phyloP scores from a whole-genome alignment of 768 basidiomycete species.

The Phanerochaete sordida region DNA sequence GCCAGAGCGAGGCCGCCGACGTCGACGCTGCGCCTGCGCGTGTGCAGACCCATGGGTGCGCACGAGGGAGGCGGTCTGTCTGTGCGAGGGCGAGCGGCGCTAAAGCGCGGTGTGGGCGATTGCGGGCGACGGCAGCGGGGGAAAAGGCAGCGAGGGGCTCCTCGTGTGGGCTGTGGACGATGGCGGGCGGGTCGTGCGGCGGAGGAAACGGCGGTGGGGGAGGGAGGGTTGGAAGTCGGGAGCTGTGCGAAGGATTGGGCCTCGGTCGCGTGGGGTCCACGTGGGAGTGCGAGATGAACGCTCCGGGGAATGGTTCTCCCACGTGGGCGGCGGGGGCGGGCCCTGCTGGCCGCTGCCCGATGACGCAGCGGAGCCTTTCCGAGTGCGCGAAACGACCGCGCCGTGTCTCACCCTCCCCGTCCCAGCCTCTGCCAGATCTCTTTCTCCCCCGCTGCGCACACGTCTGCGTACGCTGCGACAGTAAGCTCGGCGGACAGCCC shows the following conservation, averaged over 20 bases:
- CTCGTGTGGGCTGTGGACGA: not conserved
- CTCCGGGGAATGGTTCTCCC: not conserved
- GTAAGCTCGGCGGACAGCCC: no score
- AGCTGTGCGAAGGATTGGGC: constrained; percentile 1
- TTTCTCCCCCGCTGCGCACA: no score
- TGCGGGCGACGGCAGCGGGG: not conserved
- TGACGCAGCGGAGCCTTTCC: no score
- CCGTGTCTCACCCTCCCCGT: no score
- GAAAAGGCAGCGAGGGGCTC: not conserved
- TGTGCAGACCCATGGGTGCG: not conserved
- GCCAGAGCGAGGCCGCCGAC: constrained; percentile 86
- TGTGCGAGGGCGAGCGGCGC: not conserved
- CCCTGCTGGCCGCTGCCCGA: no score
- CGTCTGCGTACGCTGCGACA: no score
- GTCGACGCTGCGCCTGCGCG: constrained; percentile 76
- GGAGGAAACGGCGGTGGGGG: not conserved
- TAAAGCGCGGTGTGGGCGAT: not conserved
- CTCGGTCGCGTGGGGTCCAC: constrained; percentile 1
- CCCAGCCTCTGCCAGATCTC: no score
- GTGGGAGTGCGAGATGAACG: not conserved
- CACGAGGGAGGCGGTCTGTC: not conserved
- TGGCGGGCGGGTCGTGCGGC: not conserved
- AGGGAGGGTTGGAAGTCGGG: not conserved
- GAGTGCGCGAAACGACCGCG: no score
- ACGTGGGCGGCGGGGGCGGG: constrained; percentile 1